These are phyloP conservation scores for Angophora floribunda DNA, from an alignment of 345 rosid genomes.

Conservation along the genomic window DNA sequence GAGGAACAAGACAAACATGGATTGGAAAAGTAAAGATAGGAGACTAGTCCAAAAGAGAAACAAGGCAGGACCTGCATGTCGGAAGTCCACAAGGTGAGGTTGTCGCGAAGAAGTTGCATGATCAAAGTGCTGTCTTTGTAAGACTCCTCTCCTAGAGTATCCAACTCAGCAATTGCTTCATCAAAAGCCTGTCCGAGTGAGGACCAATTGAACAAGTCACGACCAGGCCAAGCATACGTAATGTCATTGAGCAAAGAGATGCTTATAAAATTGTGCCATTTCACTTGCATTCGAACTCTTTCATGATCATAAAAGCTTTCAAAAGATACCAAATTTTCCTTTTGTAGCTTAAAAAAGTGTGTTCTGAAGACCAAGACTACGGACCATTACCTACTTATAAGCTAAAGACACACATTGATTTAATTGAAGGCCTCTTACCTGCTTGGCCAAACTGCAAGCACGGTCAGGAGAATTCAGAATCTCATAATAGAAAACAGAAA, in stretches of 20 bases:
- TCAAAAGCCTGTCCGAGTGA: slow-evolving; percentile 56
- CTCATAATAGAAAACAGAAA: slow-evolving; percentile 90
- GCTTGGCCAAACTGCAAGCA: slow-evolving; percentile 89
- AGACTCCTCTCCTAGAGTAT: slow-evolving; percentile 89
- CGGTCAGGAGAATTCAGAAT: slow-evolving; percentile 91
- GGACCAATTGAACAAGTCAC: not conserved
- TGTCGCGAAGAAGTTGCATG: slow-evolving; percentile 97
- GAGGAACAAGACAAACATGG: not conserved
- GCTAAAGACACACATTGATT: not conserved
- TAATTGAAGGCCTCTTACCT: slow-evolving; percentile 24
- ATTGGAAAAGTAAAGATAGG: not conserved
- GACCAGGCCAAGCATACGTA: not conserved
- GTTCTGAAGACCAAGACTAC: not conserved
- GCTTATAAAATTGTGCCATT: not conserved
- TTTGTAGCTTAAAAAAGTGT: not conserved
- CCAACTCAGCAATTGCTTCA: slow-evolving; percentile 90
- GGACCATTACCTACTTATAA: not conserved
- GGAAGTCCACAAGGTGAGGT: slow-evolving; percentile 95
- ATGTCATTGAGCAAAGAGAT: not conserved
- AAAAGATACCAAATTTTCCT: not conserved
- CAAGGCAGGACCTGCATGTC: slow-evolving; percentile 79
- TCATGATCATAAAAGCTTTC: not conserved
- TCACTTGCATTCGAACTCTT: not conserved
- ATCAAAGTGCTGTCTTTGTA: slow-evolving; percentile 96
- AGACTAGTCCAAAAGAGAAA: not conserved